Base-by-base conservation (phyloP, 2,329 filamentous ascomycete genomes). In the Aspergillus thermomutatus region DNA sequence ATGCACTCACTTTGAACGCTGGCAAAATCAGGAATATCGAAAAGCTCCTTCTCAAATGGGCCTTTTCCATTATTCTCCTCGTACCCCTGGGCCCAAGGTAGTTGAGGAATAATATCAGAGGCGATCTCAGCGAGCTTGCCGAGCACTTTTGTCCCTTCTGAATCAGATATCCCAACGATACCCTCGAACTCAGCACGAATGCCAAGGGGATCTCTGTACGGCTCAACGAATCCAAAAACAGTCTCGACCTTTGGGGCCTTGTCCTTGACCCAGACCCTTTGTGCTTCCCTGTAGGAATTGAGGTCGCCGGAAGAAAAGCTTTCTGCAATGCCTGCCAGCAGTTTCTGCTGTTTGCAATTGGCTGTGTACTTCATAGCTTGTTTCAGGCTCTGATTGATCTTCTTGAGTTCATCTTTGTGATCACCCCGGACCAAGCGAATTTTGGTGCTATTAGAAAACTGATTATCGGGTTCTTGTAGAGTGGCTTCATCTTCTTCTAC, bases 181-280 rank as follows among this genome's bases (percentile, higher is more conserved):
- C 79, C 81, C 68, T 82, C 77, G 76, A 79, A 83, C 58, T 83
- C 81, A 10, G 79, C 79, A 46, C 81, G 77, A 19, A 81, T 78
- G 23, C 80, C 81, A 56, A 81, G 76, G 2, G 81, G 81, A 61
- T 84, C 82, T 49, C 80, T 71, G 63, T 83, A 83, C 0, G 81
- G 81, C 66, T 83, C 80, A 53, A 83, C 77, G 66, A 83, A 83
- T 6, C 80, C 81, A 57, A 83, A 77, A 49, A 82, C 80, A 9
- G 73, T 77, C 68, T 83, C 82, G 3, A 83, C 81, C 51, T 72
- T 70, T 0, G 61, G 81, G 77, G 77, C 75, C 59, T 79, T 81
- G 64, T 84, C 80, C 49, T 75, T 73, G 49, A 83, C 82, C 82
- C 82, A 84, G 21, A 75, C 75, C 26, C 77, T 73, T 62, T 83